These are phyloP conservation scores for Plantago coronopus DNA, from an alignment of 305 asterid species.

Conservation along the genomic window DNA sequence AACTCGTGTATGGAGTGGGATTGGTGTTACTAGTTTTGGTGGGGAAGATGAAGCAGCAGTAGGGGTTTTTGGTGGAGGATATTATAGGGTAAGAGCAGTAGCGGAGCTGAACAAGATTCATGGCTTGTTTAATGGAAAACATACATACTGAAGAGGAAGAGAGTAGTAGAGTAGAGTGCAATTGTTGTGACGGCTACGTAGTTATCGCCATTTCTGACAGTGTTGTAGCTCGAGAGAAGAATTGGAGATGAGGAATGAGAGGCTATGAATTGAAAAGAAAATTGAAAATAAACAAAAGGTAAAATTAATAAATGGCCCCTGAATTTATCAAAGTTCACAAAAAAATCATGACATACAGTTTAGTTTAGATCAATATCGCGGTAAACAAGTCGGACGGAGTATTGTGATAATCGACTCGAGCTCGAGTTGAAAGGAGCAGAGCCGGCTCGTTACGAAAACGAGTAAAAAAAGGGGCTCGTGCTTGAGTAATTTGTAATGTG, in stretches of 20 bases:
- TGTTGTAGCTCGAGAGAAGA: neutral
- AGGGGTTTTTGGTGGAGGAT: constrained; percentile 26
- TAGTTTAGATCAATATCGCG: too few relatives aligned
- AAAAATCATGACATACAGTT: too few relatives aligned
- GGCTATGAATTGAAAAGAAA: constrained; percentile 23
- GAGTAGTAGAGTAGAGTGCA: neutral
- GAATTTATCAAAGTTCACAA: too few relatives aligned
- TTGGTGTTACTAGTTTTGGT: constrained; percentile 17
- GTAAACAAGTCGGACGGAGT: too few relatives aligned
- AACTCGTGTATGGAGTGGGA: constrained; percentile 10
- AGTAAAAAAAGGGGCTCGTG: too few relatives aligned
- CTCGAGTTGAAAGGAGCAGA: too few relatives aligned
- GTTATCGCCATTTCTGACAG: neutral
- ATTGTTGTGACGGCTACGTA: neutral
- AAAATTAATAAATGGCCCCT: too few relatives aligned
- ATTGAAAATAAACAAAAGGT: neutral
- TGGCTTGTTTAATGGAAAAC: neutral
- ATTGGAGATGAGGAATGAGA: constrained; percentile 48
- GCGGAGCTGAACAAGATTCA: constrained; percentile 44
- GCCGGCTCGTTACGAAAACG: too few relatives aligned
- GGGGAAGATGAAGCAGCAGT: constrained; percentile 34
- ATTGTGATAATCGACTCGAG: too few relatives aligned
- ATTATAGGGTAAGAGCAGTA: constrained; percentile 30
- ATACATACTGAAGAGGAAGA: neutral
- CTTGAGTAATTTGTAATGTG: too few relatives aligned